Evolutionary conservation across 176 grass and related monocot genomes (phyloP).

Genomic region (Aegilops speltoides): DNA sequence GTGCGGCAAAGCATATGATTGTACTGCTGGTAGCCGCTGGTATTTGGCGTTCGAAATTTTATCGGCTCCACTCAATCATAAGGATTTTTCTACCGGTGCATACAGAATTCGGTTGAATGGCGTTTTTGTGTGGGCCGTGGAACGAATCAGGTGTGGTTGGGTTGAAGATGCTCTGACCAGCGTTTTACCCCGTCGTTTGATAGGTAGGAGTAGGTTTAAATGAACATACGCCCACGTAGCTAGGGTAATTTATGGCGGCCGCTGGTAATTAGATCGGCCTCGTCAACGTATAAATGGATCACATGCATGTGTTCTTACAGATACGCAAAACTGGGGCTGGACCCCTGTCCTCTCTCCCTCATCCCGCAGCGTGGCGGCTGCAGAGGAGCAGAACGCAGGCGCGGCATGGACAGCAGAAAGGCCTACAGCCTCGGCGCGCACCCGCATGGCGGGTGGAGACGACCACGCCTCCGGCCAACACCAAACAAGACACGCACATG

Average conservation of each 20-base stretch:
- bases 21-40: no score
- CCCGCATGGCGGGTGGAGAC: slow-evolving; percentile 22
- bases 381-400: not conserved
- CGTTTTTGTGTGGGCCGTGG: no score
- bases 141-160: no score
- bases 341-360: not conserved
- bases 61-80: no score
- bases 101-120: no score
- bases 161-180: no score
- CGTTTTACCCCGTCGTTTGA: no score
- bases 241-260: not conserved
- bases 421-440: not conserved
- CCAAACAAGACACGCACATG: slow-evolving; percentile 19
- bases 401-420: not conserved
- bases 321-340: not conserved
- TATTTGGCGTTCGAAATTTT: no score
- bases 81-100: no score
- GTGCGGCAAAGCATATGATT: no score
- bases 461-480: slow-evolving; percentile 7
- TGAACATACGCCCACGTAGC: not conserved
- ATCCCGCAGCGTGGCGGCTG: not conserved
- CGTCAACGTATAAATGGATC: not conserved
- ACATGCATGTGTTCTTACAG: not conserved
- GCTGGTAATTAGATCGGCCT: not conserved
- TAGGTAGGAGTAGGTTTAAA: not conserved